A percentile compares a stretch with the other conserved stretches of the same genome.
These are phyloP conservation scores for Colletotrichum tabaci DNA, from an alignment of 2,329 filamentous ascomycete genomes.

Conservation along the genomic window DNA sequence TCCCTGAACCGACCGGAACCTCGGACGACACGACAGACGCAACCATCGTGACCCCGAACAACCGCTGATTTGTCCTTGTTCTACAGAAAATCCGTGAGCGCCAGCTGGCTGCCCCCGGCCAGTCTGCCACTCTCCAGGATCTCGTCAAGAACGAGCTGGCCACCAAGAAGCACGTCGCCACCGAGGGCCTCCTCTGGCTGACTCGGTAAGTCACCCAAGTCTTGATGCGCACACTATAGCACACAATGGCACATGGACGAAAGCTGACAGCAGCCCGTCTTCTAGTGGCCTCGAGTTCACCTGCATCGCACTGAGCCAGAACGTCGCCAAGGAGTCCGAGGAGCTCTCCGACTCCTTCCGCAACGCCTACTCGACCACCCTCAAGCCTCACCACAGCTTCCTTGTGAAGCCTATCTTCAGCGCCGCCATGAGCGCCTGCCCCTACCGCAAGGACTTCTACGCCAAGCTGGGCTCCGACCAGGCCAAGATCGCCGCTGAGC, in stretches of 20 bases:
- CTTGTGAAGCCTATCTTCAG: conserved; percentile 93
- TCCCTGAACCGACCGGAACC: no score
- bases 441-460: conserved; percentile 96
- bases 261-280: conserved; percentile 8
- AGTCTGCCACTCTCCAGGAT: conserved; percentile 88
- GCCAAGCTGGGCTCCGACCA: conserved; percentile 82
- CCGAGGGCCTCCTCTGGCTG: conserved; percentile 93
- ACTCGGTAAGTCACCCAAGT: conserved; percentile 75
- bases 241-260: neutral
- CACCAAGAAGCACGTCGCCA: conserved; percentile 88
- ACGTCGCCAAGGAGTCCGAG: conserved; percentile 76
- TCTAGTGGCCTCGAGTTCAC: conserved; percentile 93
- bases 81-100: conserved; percentile 89
- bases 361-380: conserved; percentile 84
- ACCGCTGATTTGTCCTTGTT: neutral
- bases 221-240: neutral
- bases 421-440: conserved; percentile 92
- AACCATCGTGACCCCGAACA: neutral
- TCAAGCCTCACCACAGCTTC: conserved; percentile 95
- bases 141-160: conserved; percentile 91
- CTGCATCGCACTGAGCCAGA: conserved; percentile 84
- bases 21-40: no score
- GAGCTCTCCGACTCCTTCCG: conserved; percentile 93
- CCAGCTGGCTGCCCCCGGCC: conserved; percentile 81
- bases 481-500: conserved; percentile 72